Conservation (phyloP, 2,329 filamentous ascomycete species). For the Epichloe sylvatica region DNA sequence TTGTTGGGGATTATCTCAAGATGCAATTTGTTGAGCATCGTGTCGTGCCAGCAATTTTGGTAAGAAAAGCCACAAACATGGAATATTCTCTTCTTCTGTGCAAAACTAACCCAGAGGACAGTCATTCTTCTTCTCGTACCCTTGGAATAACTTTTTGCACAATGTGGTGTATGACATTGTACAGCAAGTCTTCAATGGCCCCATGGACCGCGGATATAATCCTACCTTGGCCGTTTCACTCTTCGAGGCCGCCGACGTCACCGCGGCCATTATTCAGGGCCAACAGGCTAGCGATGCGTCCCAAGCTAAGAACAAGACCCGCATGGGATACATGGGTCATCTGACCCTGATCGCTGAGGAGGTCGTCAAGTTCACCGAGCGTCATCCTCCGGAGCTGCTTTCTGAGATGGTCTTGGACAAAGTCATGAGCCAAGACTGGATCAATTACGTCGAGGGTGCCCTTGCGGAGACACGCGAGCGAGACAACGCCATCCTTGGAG, state of each 20-base stretch:
- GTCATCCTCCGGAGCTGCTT: constrained; percentile 76
- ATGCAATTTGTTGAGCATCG: constrained; percentile 90
- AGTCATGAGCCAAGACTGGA: constrained; percentile 82
- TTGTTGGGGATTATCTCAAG: constrained; percentile 90
- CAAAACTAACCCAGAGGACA: constrained; percentile 20
- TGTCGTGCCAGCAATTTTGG: constrained; percentile 89
- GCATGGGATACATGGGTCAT: constrained; percentile 97
- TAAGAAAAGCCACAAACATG: constrained; percentile 33
- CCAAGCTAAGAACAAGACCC: constrained; percentile 70
- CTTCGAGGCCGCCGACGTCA: constrained; percentile 82
- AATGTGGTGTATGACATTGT: constrained; percentile 99
- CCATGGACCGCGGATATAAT: constrained; percentile 93
- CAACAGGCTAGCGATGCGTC: constrained; percentile 78
- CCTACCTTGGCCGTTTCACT: constrained; percentile 78
- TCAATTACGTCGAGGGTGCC: constrained; percentile 85
- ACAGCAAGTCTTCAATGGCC: constrained; percentile 96
- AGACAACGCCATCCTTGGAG: constrained; percentile 95
- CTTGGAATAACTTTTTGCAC: constrained; percentile 98
- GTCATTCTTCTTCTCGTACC: constrained; percentile 97
- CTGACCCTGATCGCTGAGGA: constrained; percentile 94
- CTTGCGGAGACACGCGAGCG: constrained; percentile 86
- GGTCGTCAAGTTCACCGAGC: constrained; percentile 94
- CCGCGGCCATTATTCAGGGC: constrained; percentile 80
- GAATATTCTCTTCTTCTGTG: background rate
- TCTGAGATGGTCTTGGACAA: constrained; percentile 74